These are phyloP conservation scores for Nyssa sinensis DNA, from an alignment of 148 eudicot genomes.

Conservation along the genomic window DNA sequence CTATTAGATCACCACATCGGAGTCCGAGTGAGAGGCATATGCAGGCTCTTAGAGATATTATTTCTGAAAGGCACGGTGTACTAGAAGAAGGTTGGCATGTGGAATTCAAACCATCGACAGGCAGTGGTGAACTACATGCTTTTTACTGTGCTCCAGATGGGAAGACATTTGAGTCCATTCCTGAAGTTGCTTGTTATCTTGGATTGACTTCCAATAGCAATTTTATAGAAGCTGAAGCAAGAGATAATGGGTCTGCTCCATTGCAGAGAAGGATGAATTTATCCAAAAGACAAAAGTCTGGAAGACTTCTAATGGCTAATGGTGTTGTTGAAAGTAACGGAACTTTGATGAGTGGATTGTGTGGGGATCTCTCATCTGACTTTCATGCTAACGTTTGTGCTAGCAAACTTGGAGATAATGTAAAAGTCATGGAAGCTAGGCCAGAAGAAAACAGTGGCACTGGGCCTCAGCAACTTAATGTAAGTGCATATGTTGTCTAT, in stretches of 20 bases:
- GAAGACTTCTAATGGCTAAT: conserved; percentile 23
- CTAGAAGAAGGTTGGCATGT: conserved; percentile 54
- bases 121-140: conserved; percentile 35
- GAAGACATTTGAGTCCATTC: conserved; percentile 41
- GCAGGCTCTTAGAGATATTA: conserved; percentile 51
- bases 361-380: conserved; percentile 18
- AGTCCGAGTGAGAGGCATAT: conserved; percentile 33
- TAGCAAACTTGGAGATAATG: conserved; percentile 18
- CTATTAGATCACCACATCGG: conserved; percentile 26
- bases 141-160: conserved; percentile 59
- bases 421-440: conserved; percentile 20
- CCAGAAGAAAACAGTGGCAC: conserved; percentile 28
- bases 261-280: conserved; percentile 29
- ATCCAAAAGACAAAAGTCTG: conserved; percentile 31
- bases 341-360: conserved; percentile 15
- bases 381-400: conserved; percentile 12
- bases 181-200: conserved; percentile 49
- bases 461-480: conserved; percentile 32
- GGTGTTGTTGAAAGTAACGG: conserved; percentile 24
- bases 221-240: conserved; percentile 27
- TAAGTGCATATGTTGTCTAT: conserved; percentile 30
- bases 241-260: conserved; percentile 30
- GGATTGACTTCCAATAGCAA: conserved; percentile 33
- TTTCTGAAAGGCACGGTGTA: conserved; percentile 43
- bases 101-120: conserved; percentile 34